Base-by-base conservation (phyloP, 1,284 basidiomycete genomes). In the Pseudozyma pruni region DNA sequence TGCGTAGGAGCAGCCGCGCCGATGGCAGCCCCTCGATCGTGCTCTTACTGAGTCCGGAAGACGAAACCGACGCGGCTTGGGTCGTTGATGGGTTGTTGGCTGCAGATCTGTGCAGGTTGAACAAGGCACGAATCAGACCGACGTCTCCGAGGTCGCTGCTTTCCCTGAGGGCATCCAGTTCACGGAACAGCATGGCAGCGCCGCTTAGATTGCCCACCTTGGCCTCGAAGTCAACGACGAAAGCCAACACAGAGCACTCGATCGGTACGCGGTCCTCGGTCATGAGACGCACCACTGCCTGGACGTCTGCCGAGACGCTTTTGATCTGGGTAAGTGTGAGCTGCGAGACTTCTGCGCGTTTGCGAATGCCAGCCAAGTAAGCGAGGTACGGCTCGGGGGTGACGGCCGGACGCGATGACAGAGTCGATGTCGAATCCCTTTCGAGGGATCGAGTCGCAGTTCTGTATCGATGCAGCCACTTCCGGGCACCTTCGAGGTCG, bases 391-490 rank as follows among this genome's bases (percentile, higher is more conserved):
- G 63, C 11, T 55, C 46, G 7, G 49, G 11, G n/a, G 40, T 9
- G 29, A 49, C 39, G 13, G 44, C 25, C 19, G 48, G 56, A 27
- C n/a, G 43, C 10, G 43, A 8, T 11, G 25, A 47, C 13, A 27
- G 13, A 4, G 37, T n/a, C 11, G 19, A 40, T 14, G 13, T 7
- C 2, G 8, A 25, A 25, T 14, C 9, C 45, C 25, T 32, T 22
- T 13, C 14, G 11, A 37, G n/a, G 14, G 29, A 20, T n/a, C 23
- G 42, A 8, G 39, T 23, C 10, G 55, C 47, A 1, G 13, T 10
- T 19, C 64, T 55, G 32, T 68, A 72, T 3, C 54, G 44, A 19
- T 61, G 42, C 32, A 72, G 35, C 70, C 70, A 72, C 14, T 25
- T 37, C 1, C 48, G 51, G 25, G 70, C 70, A 11, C 53, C 60